Evolutionary conservation across 768 basidiomycete species (phyloP).

Genomic region (Termitomyces sp.): DNA sequence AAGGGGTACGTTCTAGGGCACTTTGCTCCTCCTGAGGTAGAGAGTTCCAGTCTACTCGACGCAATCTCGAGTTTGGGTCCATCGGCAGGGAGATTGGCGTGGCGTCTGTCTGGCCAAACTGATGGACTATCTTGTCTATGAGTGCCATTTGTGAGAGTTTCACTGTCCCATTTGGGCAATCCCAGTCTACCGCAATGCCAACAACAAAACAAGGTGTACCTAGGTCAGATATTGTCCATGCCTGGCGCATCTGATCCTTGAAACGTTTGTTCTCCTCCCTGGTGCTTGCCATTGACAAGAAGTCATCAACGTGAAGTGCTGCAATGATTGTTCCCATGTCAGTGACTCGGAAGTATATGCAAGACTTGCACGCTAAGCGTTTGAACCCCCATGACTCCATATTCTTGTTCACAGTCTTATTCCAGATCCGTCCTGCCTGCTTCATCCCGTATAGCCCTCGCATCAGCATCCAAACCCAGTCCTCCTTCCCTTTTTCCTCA

Average conservation of each 20-base stretch:
- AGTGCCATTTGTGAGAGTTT: constrained; percentile 15
- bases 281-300: constrained; percentile 18
- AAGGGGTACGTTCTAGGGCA: background rate
- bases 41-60: background rate
- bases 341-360: constrained; percentile 21
- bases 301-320: constrained; percentile 29
- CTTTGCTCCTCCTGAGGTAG: background rate
- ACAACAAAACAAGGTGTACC: constrained; percentile 27
- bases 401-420: constrained; percentile 21
- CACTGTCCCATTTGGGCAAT: constrained; percentile 16
- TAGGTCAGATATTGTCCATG: constrained; percentile 31
- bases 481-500: constrained; percentile 8
- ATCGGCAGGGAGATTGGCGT: constrained; percentile 14
- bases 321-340: constrained; percentile 17
- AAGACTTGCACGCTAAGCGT: constrained; percentile 20
- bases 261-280: constrained; percentile 14
- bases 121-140: constrained; percentile 15
- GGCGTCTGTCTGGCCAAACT: constrained; percentile 17
- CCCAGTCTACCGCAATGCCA: constrained; percentile 31
- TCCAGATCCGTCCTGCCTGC: constrained; percentile 20
- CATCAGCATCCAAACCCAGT: constrained; percentile 14
- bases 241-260: constrained; percentile 21
- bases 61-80: constrained; percentile 11
- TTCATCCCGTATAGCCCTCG: background rate
- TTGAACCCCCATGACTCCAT: constrained; percentile 25